Evolutionary conservation across 2,329 filamentous ascomycete genomes (phyloP), one percentile per base, ranked within the genome.

Genomic region (Colletotrichum australisinense): DNA sequence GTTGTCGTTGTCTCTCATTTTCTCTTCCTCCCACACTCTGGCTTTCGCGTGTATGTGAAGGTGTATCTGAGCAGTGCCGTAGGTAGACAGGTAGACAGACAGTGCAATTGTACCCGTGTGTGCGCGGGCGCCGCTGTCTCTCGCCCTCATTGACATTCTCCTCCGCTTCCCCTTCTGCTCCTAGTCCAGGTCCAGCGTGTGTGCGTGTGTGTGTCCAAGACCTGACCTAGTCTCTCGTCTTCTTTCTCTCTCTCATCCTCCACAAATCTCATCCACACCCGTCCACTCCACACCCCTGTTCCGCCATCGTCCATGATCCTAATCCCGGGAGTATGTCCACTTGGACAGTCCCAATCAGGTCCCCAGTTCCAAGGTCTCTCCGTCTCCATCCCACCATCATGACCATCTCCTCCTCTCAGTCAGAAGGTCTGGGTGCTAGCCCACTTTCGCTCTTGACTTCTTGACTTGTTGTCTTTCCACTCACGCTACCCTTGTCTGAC

Each of bases 291-390:
- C 56, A 19, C 73, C 65, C 55, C 53, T 11, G 22, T 49, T 38
- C 64, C 52, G 65, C 30, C 38, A 38, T 42, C 14, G 26, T n/a
- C 59, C 16, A 63, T 28, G 26, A 26, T 46, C 65, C 65, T 35
- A 73, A 60, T 73, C 69, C 64, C 24, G 14, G 38, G 38, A 56
- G 63, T 28, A 32, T 53, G 6, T 32, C 69, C 70, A 69, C 64
- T 32, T 63, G 28, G 24, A 35, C 57, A 4, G 49, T 72, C 14
- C 69, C 65, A 69, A 72, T 35, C 66, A 69, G 30, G 69, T 38
- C 66, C 49, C 69, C 59, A 38, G 24, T 58, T 35, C 42, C 58
- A 66, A 42, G 63, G 38, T 42, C 14, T 63, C 38, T 46, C 58
- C 52, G 58, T 63, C 60, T 53, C 52, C 38, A 57, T 69, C 60